phyloP scores from a whole-genome alignment of 2,329 filamentous ascomycete genomes.

The Hirsutella minnesotensis region DNA sequence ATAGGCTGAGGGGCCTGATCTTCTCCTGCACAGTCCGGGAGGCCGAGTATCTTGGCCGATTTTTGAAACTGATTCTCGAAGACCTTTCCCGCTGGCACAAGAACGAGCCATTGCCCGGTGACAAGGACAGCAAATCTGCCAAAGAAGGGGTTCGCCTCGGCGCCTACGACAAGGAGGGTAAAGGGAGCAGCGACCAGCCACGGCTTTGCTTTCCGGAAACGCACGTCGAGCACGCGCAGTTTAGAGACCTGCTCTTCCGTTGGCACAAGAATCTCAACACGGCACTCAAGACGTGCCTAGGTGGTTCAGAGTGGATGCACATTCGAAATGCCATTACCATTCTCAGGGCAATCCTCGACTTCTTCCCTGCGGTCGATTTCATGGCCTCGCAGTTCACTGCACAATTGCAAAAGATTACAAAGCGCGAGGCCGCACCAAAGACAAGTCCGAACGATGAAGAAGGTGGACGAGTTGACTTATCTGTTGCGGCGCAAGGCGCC shows the following conservation, averaged over 20 bases:
- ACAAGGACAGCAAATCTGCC: conserved; percentile 19
- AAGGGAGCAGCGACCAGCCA: conserved; percentile 32
- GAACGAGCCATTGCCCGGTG: conserved; percentile 44
- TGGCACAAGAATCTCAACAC: conserved; percentile 79
- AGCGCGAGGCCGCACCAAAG: conserved; percentile 44
- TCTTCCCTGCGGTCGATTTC: conserved; percentile 83
- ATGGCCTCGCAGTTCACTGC: conserved; percentile 60
- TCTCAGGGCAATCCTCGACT: conserved; percentile 65
- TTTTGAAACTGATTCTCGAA: conserved; percentile 69
- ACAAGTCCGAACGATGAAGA: conserved; percentile 34
- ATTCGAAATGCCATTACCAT: conserved; percentile 92
- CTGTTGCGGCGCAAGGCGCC: conserved; percentile 60
- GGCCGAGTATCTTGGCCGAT: conserved; percentile 84
- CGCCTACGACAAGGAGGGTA: conserved; percentile 71
- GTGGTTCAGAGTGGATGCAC: conserved; percentile 87
- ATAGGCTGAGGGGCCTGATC: conserved; percentile 69
- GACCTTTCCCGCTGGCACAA: conserved; percentile 79
- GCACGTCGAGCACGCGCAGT: conserved; percentile 75
- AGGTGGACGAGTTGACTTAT: conserved; percentile 58
- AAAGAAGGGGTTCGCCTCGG: conserved; percentile 50
- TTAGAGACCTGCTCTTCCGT: conserved; percentile 72
- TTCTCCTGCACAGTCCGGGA: conserved; percentile 86
- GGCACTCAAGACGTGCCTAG: conserved; percentile 72
- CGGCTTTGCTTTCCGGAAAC: conserved; percentile 67
- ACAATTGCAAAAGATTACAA: conserved; percentile 54